These are phyloP conservation scores for Epichloe sylvatica DNA, from an alignment of 2,329 filamentous ascomycete genomes.

Conservation along the genomic window DNA sequence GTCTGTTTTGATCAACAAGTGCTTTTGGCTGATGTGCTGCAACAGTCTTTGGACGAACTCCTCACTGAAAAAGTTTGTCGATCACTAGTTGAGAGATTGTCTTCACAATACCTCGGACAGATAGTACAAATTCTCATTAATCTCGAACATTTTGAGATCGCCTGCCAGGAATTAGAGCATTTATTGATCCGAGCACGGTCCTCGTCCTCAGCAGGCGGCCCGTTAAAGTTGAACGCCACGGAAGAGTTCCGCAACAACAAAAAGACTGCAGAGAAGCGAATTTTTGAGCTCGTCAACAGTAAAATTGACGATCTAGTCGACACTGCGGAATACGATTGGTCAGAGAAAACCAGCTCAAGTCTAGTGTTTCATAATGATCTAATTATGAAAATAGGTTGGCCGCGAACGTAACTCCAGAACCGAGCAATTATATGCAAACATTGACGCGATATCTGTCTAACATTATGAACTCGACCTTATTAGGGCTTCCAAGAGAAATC, in stretches of 20 bases:
- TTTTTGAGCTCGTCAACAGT: constrained; percentile 95
- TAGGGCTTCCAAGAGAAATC: constrained; percentile 87
- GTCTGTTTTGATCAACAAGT: not conserved
- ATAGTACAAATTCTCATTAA: constrained; percentile 57
- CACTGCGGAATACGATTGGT: constrained; percentile 95
- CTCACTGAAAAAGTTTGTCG: constrained; percentile 84
- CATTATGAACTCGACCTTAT: constrained; percentile 88
- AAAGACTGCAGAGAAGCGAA: constrained; percentile 91
- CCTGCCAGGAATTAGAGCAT: constrained; percentile 78
- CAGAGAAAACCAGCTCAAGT: constrained; percentile 10
- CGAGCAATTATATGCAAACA: constrained; percentile 90
- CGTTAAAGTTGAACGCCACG: constrained; percentile 68
- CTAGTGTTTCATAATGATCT: not conserved
- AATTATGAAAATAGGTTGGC: constrained; percentile 26
- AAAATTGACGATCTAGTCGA: constrained; percentile 97
- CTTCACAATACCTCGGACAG: constrained; percentile 87
- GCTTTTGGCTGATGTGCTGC: not conserved
- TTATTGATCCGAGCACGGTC: constrained; percentile 75
- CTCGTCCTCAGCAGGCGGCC: constrained; percentile 65
- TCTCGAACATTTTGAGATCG: constrained; percentile 88
- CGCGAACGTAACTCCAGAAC: constrained; percentile 49
- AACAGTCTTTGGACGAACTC: constrained; percentile 80
- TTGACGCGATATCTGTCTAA: constrained; percentile 84
- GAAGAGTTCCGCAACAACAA: constrained; percentile 79
- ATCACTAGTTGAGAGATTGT: constrained; percentile 73